Evolutionary conservation across 441 rosid genomes (phyloP).

Genomic region (Populus hybrid): DNA sequence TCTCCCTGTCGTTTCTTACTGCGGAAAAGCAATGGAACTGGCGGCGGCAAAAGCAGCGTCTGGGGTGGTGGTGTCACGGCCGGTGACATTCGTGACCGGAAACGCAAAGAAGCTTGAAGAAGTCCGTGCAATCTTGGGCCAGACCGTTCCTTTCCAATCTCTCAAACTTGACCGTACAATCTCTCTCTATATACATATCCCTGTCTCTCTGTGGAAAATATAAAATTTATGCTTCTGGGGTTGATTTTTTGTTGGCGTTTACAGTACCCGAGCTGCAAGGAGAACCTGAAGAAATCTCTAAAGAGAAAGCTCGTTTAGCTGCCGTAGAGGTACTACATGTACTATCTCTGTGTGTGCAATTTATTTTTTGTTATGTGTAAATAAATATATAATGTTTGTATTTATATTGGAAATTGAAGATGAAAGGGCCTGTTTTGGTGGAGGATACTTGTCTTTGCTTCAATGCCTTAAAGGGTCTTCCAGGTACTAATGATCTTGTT

Average conservation of each 20-base stretch:
- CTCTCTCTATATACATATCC: not conserved
- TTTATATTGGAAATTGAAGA: constrained; percentile 38
- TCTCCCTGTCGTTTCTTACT: too few species aligned
- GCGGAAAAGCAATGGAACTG: not conserved
- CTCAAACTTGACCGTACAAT: constrained; percentile 70
- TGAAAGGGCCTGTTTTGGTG: constrained; percentile 87
- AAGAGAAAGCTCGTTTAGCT: constrained; percentile 90
- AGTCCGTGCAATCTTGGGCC: constrained; percentile 81
- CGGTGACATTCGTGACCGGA: constrained; percentile 93
- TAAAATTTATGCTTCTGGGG: not conserved
- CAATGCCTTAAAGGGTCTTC: constrained; percentile 90
- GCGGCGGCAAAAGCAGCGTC: constrained; percentile 43
- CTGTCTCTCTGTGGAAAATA: not conserved
- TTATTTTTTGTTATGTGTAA: not conserved
- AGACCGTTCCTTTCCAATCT: constrained; percentile 80
- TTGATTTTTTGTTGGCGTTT: not conserved
- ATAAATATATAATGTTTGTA: not conserved
- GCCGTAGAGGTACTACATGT: constrained; percentile 51
- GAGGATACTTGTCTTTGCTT: constrained; percentile 98
- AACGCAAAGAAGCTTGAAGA: constrained; percentile 96
- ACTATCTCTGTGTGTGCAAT: not conserved
- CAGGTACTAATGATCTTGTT: constrained; percentile 42
- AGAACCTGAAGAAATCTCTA: constrained; percentile 84
- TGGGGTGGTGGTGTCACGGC: constrained; percentile 45
- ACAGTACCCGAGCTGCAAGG: constrained; percentile 94